Base-by-base conservation (phyloP, 1,284 basidiomycete species). In the Peniophora sp. region DNA sequence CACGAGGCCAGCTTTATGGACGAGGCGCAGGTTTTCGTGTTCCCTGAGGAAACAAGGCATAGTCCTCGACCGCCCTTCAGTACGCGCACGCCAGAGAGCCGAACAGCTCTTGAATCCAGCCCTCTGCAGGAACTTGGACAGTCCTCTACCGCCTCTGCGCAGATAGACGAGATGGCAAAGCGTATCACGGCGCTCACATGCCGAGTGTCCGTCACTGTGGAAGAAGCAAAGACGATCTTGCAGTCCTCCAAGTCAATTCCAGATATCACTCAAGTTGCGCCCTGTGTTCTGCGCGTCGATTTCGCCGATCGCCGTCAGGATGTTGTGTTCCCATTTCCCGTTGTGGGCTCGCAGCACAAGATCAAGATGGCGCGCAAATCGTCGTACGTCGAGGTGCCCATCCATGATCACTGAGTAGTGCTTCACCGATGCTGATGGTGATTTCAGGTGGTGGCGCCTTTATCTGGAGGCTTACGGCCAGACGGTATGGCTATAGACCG, bases 331-430 rank as follows among this genome's bases (percentile, higher is more conserved):
- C 67, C 69, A 12, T 62, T 66, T 41, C 66, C 68, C 12, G 55
- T 71, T 5, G 51, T 59, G 2, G 68, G 63, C 11, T 57, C 56
- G 10, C 55, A 63, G 39, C 39, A 51, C 3, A 76, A 64, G 55
- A 50, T 72, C 1, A 67, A 73, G 9, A 58, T 81, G 24, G 78
- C 76, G 3, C 68, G 79, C 23, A 75, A 71, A 54, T 81, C 77
- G 2, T 65, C 59, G 17, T 81, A 74, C 52, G 65, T 80, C 10
- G 78, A 82, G 67, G 79, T 79, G 36, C 11, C 66, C 53, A 27
- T n/a, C 6, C 17, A 11, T 32, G 2, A 39, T 14, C 27, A 17
- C 18, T 11, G 36, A 69, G 68, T 18, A 60, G 45, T 27, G 36
- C 15, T 9, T 15, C 41, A 22, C 27, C n/a, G n/a, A 12, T 1